A percentile compares a stretch with the other conserved stretches of the same genome.
These are phyloP conservation scores for Gnomoniopsis sp. DNA, from an alignment of 2,329 filamentous ascomycete species.

Conservation along the genomic window DNA sequence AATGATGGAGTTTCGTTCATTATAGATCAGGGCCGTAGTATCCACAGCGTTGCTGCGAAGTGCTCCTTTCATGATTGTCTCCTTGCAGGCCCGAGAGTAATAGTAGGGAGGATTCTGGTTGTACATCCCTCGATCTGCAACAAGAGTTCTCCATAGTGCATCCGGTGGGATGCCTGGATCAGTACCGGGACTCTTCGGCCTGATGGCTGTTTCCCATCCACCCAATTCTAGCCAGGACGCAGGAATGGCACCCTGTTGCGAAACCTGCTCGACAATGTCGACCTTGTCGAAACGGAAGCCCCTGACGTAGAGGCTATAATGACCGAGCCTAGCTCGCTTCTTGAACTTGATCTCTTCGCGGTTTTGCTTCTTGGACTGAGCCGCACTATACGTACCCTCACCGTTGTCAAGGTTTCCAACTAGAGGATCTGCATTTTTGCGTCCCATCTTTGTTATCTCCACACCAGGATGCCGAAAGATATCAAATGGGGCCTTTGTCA, in stretches of 20 bases:
- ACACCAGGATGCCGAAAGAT: constrained; percentile 23
- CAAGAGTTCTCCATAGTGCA: constrained; percentile 25
- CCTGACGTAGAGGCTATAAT: constrained; percentile 30
- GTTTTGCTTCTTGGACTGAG: constrained; percentile 19
- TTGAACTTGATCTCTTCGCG: not conserved
- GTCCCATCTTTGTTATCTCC: constrained; percentile 23
- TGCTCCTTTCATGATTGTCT: constrained; percentile 24
- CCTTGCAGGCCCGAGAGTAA: constrained; percentile 24
- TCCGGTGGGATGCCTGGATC: constrained; percentile 20
- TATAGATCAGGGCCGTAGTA: constrained; percentile 24
- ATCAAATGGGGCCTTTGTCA: constrained; percentile 23
- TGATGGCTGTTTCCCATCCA: constrained; percentile 16
- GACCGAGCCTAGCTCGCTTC: constrained; percentile 1
- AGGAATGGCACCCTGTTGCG: constrained; percentile 23
- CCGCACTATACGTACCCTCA: constrained; percentile 29
- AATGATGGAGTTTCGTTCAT: constrained; percentile 26
- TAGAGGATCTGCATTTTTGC: constrained; percentile 33
- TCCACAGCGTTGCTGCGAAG: constrained; percentile 20
- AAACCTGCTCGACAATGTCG: constrained; percentile 15
- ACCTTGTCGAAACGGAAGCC: constrained; percentile 29
- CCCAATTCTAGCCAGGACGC: constrained; percentile 21
- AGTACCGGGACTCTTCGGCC: not conserved
- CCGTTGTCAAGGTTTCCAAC: constrained; percentile 27
- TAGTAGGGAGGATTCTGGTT: constrained; percentile 25
- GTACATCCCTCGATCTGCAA: constrained; percentile 24